Percentiles rank a stretch among this genome's conserved stretches.
These are phyloP conservation scores for Lepidium didymum DNA, from an alignment of 345 rosid genomes.

Conservation along the genomic window DNA sequence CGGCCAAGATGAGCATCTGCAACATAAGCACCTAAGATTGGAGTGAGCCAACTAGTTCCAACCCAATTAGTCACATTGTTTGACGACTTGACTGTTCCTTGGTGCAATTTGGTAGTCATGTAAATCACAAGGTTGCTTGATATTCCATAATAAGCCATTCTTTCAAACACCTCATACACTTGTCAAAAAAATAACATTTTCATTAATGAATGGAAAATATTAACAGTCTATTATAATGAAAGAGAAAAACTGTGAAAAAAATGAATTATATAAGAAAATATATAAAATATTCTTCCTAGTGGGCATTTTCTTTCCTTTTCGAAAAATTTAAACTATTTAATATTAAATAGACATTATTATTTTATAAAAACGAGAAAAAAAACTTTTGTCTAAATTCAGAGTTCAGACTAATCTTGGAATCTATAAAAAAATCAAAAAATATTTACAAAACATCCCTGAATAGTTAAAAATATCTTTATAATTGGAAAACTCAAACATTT, in stretches of 20 bases:
- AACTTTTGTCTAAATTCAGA: too few relatives aligned
- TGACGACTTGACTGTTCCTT: conserved; percentile 77
- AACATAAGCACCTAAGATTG: conserved; percentile 75
- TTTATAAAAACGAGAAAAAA: too few relatives aligned
- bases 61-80: conserved; percentile 96
- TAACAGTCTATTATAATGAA: not conserved
- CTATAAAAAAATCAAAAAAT: too few relatives aligned
- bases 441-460: too few relatives aligned
- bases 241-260: not conserved
- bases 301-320: not conserved
- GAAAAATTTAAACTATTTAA: not conserved
- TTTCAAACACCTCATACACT: conserved; percentile 78
- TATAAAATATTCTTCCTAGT: not conserved
- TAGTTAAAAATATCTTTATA: too few relatives aligned
- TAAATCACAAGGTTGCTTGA: conserved; percentile 69
- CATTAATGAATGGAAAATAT: not conserved
- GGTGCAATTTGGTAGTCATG: conserved; percentile 65
- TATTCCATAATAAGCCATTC: conserved; percentile 89
- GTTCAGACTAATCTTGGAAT: too few relatives aligned
- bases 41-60: conserved; percentile 80
- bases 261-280: not conserved
- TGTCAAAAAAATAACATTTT: not conserved
- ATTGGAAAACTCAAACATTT: too few relatives aligned
- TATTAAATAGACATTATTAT: not conserved
- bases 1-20: conserved; percentile 93